Conservation (phyloP, 1,139 yeast genomes). For the Arxiozyma bovina region DNA sequence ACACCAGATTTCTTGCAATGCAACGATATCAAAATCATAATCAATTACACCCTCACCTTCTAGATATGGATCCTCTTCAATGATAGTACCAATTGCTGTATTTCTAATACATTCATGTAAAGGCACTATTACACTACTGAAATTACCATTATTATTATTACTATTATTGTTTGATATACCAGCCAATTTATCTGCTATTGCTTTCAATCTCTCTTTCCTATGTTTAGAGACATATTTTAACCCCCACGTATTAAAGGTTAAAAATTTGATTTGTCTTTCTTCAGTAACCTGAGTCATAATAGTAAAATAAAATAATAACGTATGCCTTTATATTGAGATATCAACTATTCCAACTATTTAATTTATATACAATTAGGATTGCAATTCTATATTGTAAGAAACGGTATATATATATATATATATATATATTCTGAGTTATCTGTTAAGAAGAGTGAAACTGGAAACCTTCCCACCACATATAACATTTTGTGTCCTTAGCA, state of each 20-base stretch:
- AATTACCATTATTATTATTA: too few relatives aligned
- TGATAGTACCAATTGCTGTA: not conserved
- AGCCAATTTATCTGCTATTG: constrained; percentile 63
- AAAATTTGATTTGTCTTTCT: constrained; percentile 34
- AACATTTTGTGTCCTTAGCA: too few relatives aligned
- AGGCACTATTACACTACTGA: not conserved
- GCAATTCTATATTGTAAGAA: too few relatives aligned
- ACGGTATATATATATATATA: too few relatives aligned
- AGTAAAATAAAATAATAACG: not conserved
- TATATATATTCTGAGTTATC: not conserved
- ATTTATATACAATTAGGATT: too few relatives aligned
- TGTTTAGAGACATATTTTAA: constrained; percentile 68
- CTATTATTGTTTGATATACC: constrained; percentile 12
- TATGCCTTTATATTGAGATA: not conserved
- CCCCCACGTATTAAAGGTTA: constrained; percentile 85
- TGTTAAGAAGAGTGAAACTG: too few relatives aligned
- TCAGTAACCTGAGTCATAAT: not conserved
- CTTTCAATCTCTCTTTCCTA: constrained; percentile 55
- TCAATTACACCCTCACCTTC: constrained; percentile 29
- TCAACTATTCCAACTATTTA: too few relatives aligned
- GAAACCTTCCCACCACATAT: too few relatives aligned
- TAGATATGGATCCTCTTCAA: not conserved
- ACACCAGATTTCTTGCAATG: constrained; percentile 91
- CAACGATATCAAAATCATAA: constrained; percentile 62
- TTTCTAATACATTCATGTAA: not conserved